Percentiles rank a stretch among this genome's conserved stretches.
These are phyloP conservation scores for Amanita jacksonii DNA, from an alignment of 768 basidiomycete species.

Conservation along the genomic window DNA sequence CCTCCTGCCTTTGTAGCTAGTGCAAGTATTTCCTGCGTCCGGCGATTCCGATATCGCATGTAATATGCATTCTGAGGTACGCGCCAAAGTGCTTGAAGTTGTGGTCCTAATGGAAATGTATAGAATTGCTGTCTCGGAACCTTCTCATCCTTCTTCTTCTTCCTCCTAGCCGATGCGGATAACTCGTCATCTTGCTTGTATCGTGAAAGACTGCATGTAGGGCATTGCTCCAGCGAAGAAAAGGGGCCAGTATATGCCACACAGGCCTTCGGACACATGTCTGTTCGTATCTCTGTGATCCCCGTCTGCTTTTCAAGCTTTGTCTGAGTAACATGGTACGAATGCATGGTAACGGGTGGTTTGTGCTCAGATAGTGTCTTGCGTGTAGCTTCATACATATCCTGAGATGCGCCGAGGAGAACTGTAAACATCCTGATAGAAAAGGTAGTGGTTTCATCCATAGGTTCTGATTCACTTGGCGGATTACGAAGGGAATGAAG, in stretches of 20 bases:
- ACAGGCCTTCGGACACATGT: conserved; percentile 6
- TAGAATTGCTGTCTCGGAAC: conserved; percentile 1
- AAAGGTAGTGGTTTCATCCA: neutral
- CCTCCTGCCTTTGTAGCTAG: neutral
- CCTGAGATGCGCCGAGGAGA: neutral
- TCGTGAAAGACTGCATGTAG: neutral
- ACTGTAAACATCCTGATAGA: conserved; percentile 1
- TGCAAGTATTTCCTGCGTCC: neutral
- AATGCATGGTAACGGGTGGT: neutral
- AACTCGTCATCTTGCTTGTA: neutral
- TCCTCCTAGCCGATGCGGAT: neutral
- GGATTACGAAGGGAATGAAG: neutral
- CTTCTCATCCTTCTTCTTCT: neutral
- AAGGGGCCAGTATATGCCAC: conserved; percentile 4
- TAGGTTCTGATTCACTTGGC: neutral
- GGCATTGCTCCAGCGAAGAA: neutral
- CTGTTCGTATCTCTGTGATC: neutral
- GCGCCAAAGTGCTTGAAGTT: conserved; percentile 5
- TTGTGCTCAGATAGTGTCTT: neutral
- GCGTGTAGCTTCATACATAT: neutral
- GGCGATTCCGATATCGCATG: conserved; percentile 4
- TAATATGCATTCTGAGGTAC: neutral
- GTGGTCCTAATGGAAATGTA: neutral
- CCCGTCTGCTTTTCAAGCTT: conserved; percentile 1
- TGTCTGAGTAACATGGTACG: neutral